A percentile compares a stretch with the other conserved stretches of the same genome.
Evolutionary conservation across 345 rosid species (phyloP).

Genomic region (Salix koriyanagi): DNA sequence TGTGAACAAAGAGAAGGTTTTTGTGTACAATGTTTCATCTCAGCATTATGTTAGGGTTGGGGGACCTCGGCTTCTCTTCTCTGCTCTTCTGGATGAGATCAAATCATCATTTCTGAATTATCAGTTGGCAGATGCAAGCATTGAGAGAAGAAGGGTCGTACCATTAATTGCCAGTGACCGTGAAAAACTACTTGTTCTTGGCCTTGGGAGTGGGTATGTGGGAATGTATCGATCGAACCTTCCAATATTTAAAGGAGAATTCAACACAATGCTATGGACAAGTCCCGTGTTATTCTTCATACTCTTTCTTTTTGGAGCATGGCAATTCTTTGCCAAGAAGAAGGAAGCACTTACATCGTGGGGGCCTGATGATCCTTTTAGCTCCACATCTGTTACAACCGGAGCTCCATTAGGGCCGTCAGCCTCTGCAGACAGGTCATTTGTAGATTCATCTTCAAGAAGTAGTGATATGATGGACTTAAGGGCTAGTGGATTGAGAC

Average conservation of each 20-base stretch:
- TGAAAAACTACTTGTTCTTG: conserved; percentile 69
- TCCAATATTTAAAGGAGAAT: conserved; percentile 53
- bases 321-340: conserved; percentile 97
- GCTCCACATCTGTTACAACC: conserved; percentile 42
- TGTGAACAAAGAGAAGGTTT: conserved; percentile 57
- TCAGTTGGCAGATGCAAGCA: conserved; percentile 30
- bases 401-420: conserved; percentile 46
- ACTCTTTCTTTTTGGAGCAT: conserved; percentile 71
- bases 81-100: conserved; percentile 68
- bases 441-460: conserved; percentile 59
- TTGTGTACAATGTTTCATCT: conserved; percentile 75
- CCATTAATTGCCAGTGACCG: conserved; percentile 80
- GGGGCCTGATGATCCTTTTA: conserved; percentile 90
- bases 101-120: conserved; percentile 64
- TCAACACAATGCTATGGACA: conserved; percentile 71
- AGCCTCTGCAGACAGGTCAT: conserved; percentile 50
- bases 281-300: conserved; percentile 82
- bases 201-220: conserved; percentile 75
- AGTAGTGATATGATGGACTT: conserved; percentile 54
- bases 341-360: conserved; percentile 89
- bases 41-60: conserved; percentile 70
- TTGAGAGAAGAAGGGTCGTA: conserved; percentile 16
- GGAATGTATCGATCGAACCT: conserved; percentile 82
- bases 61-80: conserved; percentile 69
- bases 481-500: conserved; percentile 47